These are phyloP conservation scores for Phanerochaete carnosa DNA, from an alignment of 768 basidiomycete species.

Conservation along the genomic window DNA sequence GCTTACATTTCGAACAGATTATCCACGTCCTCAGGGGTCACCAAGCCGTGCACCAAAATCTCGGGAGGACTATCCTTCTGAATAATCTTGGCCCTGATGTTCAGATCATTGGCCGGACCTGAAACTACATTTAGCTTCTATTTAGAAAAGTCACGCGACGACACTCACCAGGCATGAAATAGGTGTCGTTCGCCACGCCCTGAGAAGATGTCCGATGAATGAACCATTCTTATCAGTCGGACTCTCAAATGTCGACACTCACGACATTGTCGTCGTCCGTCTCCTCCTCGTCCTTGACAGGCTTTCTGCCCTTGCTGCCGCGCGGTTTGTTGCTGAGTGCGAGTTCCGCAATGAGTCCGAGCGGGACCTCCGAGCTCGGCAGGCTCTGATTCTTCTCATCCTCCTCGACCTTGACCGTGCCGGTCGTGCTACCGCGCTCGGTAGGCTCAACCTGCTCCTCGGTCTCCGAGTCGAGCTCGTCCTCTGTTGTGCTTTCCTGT, in stretches of 20 bases:
- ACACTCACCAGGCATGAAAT: constrained; percentile 69
- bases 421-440: constrained; percentile 21
- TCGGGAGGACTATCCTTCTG: constrained; percentile 80
- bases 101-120: constrained; percentile 74
- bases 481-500: constrained; percentile 22
- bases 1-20: constrained; percentile 82
- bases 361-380: constrained; percentile 70
- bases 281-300: constrained; percentile 32
- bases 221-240: neutral
- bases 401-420: constrained; percentile 35
- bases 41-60: constrained; percentile 76
- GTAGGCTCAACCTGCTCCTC: constrained; percentile 14
- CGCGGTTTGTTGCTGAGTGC: constrained; percentile 55
- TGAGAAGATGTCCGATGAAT: constrained; percentile 22
- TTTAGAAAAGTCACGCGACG: neutral
- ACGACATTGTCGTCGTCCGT: constrained; percentile 58
- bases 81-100: constrained; percentile 65
- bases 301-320: constrained; percentile 43
- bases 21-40: constrained; percentile 75
- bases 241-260: constrained; percentile 20
- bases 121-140: neutral
- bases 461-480: constrained; percentile 20
- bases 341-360: constrained; percentile 73
- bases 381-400: constrained; percentile 50
- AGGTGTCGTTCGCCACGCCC: constrained; percentile 80